Conservation (phyloP, 495 filamentous ascomycete genomes). For the Xylaria sp. region DNA sequence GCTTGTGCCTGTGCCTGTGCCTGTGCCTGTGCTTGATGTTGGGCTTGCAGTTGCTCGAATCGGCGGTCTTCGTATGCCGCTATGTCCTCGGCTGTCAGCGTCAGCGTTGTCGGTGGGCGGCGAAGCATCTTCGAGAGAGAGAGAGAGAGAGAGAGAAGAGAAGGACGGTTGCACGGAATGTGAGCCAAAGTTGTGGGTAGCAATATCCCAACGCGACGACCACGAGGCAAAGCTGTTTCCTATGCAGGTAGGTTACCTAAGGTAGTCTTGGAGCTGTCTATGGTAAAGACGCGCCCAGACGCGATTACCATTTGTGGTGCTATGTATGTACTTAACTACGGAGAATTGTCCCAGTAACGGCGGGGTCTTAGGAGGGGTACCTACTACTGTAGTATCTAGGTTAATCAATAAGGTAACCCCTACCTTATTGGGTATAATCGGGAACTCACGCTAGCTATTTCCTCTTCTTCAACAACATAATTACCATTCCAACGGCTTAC, state of each 20-base stretch:
- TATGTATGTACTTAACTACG: background rate
- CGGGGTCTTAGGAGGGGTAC: background rate
- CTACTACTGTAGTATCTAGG: background rate
- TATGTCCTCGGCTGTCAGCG: slow-evolving; percentile 79
- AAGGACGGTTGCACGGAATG: background rate
- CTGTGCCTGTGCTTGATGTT: slow-evolving; percentile 37
- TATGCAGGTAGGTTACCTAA: background rate
- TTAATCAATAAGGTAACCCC: no score
- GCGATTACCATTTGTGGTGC: background rate
- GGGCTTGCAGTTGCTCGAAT: slow-evolving; percentile 35
- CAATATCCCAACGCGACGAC: background rate
- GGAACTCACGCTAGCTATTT: no score
- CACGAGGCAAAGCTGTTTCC: background rate
- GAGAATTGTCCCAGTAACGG: background rate
- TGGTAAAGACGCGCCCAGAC: background rate
- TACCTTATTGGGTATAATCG: no score
- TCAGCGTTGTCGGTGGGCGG: slow-evolving; percentile 77
- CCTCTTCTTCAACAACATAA: no score
- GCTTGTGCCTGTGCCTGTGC: slow-evolving; percentile 34
- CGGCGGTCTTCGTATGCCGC: slow-evolving; percentile 73
- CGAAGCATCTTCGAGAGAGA: slow-evolving; percentile 75
- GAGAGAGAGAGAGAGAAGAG: no score
- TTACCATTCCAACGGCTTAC: no score
- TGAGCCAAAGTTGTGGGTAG: background rate
- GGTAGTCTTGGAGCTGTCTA: background rate